Base-by-base conservation (phyloP, 2,329 filamentous ascomycete genomes). In the Lizonia empirigonia region DNA sequence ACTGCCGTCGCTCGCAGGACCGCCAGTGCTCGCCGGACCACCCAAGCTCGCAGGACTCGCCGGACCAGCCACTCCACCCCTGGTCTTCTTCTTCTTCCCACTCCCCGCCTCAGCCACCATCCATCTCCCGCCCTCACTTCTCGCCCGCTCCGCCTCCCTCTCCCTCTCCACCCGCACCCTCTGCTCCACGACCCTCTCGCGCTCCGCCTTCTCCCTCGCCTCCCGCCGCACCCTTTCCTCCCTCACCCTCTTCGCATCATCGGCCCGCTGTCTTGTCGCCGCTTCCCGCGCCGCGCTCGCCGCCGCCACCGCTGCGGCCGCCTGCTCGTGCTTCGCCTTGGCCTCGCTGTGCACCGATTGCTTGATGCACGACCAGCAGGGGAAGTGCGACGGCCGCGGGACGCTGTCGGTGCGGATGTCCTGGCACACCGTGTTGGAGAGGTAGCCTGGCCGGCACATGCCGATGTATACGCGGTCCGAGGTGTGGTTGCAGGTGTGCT, bases 291-390 rank as follows among this genome's bases (percentile, higher is more conserved):
- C 60, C 13, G 39, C 56, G 22, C 39, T 18, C 2, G 54, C 52
- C 6, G 53, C 51, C 2, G 44, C 29, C 3, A 45, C 55, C 19
- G 30, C 16, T 2, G 16, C 15, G 2, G 32, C 13, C 5, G 29
- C 40, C 1, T 16, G 27, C 2, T 19, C 34, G 2, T 7, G 44
- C 30, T 38, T 48, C 20, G 26, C 42, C 16, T 58, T 49, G 2
- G 39, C 36, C 26, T 63, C 61, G 12, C 15, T 15, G 12, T 54
- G 56, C 4, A 50, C 56, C n/a, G 56, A 45, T 4, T 24, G 16
- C 33, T 57, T 59, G 50, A 67, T 64, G 54, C 64, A 67, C 1
- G 27, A 12, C 34, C 53, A 67, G 46, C 64, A 67, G 1, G 60
- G 62, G 41, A 67, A 67, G 55, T 65, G 53, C 8, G 56, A 60